These are phyloP conservation scores for Chalciporus sphaerocephalus DNA, from an alignment of 768 basidiomycete species.

Conservation along the genomic window DNA sequence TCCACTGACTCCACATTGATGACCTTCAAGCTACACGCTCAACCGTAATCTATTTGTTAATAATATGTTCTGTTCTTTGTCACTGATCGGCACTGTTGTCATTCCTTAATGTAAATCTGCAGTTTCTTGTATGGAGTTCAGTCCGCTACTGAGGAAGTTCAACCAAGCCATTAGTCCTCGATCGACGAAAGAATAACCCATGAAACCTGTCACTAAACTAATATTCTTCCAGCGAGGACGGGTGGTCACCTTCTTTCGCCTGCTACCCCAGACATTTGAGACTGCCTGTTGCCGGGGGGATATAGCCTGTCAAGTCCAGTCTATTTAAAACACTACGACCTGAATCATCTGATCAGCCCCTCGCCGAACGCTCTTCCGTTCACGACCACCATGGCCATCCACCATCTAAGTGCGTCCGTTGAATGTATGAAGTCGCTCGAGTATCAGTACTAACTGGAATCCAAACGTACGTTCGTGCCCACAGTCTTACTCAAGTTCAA, in stretches of 20 bases:
- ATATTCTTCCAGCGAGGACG: no score
- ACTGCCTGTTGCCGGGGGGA: no score
- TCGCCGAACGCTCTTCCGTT: not conserved
- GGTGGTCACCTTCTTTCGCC: no score
- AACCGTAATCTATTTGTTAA: not conserved
- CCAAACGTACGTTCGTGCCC: not conserved
- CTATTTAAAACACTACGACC: not conserved
- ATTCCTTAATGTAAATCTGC: not conserved
- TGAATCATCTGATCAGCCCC: not conserved
- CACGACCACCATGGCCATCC: constrained; percentile 10
- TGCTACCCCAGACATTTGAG: no score
- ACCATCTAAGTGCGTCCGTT: constrained; percentile 22
- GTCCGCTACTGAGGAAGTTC: no score
- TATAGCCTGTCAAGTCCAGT: no score
- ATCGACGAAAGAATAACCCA: not conserved
- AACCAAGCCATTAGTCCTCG: no score
- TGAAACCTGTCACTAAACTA: no score
- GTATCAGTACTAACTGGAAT: not conserved
- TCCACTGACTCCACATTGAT: not conserved
- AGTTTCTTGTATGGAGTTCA: not conserved
- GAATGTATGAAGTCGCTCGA: not conserved
- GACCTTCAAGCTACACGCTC: not conserved
- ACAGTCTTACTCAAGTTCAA: constrained; percentile 24
- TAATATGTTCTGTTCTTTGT: constrained; percentile 12
- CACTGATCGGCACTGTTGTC: constrained; percentile 8